Percentiles rank a stretch among this genome's conserved stretches.
phyloP scores from a whole-genome alignment of 768 basidiomycete genomes.

The Trametes villosa region DNA sequence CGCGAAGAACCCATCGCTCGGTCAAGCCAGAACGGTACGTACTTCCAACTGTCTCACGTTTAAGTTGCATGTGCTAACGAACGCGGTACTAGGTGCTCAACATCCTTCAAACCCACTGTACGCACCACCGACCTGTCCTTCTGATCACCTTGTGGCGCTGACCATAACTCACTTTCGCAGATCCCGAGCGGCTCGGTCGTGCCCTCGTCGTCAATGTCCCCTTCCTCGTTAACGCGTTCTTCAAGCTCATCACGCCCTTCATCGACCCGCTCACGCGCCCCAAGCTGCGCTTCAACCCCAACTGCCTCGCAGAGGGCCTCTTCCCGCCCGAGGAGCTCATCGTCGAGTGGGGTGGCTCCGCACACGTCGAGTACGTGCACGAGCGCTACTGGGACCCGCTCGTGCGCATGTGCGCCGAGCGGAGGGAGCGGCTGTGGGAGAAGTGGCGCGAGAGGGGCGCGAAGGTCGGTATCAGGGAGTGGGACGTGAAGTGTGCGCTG shows the following conservation, averaged over 20 bases:
- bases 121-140: not conserved
- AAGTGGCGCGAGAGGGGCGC: constrained; percentile 75
- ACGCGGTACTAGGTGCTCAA: constrained; percentile 31
- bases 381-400: constrained; percentile 75
- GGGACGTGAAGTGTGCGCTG: constrained; percentile 64
- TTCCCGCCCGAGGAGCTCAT: constrained; percentile 75
- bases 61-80: not conserved
- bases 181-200: constrained; percentile 82
- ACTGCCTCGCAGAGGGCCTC: constrained; percentile 64
- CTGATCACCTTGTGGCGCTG: not conserved
- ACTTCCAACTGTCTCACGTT: not conserved
- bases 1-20: constrained; percentile 58
- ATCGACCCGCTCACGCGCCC: constrained; percentile 81
- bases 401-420: constrained; percentile 55
- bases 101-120: constrained; percentile 76
- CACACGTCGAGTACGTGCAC: constrained; percentile 75
- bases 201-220: constrained; percentile 83
- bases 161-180: not conserved
- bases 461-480: constrained; percentile 74
- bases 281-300: constrained; percentile 78
- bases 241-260: constrained; percentile 78
- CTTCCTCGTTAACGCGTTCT: constrained; percentile 73
- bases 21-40: constrained; percentile 42
- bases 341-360: constrained; percentile 69
- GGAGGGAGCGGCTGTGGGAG: constrained; percentile 52